phyloP scores from a whole-genome alignment of 2,329 filamentous ascomycete genomes.

The Cryphonectria nitschkei region DNA sequence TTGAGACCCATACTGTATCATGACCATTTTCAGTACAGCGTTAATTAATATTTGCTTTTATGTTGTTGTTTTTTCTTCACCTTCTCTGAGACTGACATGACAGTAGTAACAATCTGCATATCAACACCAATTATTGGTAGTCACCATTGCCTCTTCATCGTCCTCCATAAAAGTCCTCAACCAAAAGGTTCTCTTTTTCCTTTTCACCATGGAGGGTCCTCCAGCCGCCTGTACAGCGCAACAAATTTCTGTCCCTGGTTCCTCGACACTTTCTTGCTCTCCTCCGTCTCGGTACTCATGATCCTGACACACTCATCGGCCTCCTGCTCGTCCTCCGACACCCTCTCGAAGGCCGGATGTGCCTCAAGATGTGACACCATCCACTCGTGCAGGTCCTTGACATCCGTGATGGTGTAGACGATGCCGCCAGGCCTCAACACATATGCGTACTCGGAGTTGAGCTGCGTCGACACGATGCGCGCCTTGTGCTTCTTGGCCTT shows the following conservation, averaged over 20 bases:
- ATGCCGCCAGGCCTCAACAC: slow-evolving; percentile 81
- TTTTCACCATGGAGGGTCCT: slow-evolving; percentile 75
- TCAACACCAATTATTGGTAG: background rate
- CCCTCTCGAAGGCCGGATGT: slow-evolving; percentile 78
- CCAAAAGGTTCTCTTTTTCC: background rate
- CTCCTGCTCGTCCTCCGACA: slow-evolving; percentile 69
- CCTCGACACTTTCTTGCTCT: slow-evolving; percentile 93
- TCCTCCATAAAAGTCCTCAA: too few species aligned
- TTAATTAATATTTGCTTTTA: background rate
- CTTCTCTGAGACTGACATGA: background rate
- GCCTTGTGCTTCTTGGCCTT: slow-evolving; percentile 97
- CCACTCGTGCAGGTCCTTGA: slow-evolving; percentile 91
- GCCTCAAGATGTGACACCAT: slow-evolving; percentile 85
- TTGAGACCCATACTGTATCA: background rate
- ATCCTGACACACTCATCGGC: slow-evolving; percentile 71
- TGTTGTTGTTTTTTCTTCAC: background rate
- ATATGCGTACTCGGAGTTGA: slow-evolving; percentile 94
- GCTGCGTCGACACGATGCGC: slow-evolving; percentile 83
- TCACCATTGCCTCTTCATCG: background rate
- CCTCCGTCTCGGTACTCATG: slow-evolving; percentile 87
- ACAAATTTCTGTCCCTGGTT: slow-evolving; percentile 92
- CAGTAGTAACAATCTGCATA: background rate
- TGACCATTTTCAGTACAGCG: background rate
- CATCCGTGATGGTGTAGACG: slow-evolving; percentile 96
- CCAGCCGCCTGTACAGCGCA: slow-evolving; percentile 79